Base-by-base conservation (phyloP, 345 rosid genomes). In the Camelina laxa region DNA sequence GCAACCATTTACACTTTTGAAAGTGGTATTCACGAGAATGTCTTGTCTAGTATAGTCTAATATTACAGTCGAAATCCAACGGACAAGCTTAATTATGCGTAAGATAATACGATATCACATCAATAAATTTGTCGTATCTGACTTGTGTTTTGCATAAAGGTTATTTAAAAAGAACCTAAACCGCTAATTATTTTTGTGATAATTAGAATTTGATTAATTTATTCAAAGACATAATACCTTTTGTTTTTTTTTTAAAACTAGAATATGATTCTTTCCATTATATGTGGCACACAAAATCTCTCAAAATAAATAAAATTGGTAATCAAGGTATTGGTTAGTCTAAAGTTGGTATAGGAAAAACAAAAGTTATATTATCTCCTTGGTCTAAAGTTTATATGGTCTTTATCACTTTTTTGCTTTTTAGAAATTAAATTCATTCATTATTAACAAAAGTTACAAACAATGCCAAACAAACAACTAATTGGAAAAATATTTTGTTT, bases 221-320 rank as follows among this genome's bases (percentile, higher is more conserved):
- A 71, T 72, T 66, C 50, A 72, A 65, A 59, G 76, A 77, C 19
- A 65, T 65, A 31, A 59, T 57, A 60, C 24, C 68, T 72, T 59
- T 78, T 51, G 56, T 65, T 58, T 59, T 31, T 27, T 27, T 22
- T 24, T 24, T 2, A 24, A 19, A 72, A 72, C 72, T 72, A 67
- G 81, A 78, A 78, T 78, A 67, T 60, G 81, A 78, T 78, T 78
- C 81, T 60, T 60, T 53, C 73, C 73, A 66, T 78, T 78, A 66
- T 78, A 51, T 78, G 81, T 59, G 81, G 77, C 65, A 72, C 42
- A 78, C 77, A 78, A 72, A 58, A 72, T 72, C 24, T 65, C 74
- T 65, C 72, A 71, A 24, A 6, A 50, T 38, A 65, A 59, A 27
- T 17, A 49, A 49, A 49, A 59, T 39, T 50, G 21, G 17, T 75